These are phyloP conservation scores for Geotrichum histeridarum DNA, from an alignment of 1,139 yeast genomes.

Conservation along the genomic window DNA sequence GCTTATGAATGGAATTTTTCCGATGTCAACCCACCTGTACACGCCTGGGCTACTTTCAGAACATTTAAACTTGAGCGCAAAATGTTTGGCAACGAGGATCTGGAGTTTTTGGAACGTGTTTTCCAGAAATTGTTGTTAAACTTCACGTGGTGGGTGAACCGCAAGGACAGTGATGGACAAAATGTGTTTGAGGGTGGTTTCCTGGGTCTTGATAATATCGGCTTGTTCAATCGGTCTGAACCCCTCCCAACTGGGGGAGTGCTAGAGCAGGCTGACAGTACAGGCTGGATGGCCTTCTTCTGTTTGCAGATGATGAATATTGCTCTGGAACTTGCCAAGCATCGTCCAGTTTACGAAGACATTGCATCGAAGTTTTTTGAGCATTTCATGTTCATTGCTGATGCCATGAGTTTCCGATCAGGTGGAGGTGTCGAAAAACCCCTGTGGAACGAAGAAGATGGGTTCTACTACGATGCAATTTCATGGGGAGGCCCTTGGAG, in stretches of 20 bases:
- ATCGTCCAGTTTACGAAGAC: conserved; percentile 84
- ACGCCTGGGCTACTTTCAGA: conserved; percentile 94
- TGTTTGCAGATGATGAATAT: conserved; percentile 88
- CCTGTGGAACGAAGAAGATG: conserved; percentile 86
- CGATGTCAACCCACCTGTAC: conserved; percentile 96
- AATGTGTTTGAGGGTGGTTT: conserved; percentile 95
- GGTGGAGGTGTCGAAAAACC: conserved; percentile 53
- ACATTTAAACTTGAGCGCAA: conserved; percentile 86
- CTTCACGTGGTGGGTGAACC: conserved; percentile 98
- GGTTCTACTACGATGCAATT: conserved; percentile 89
- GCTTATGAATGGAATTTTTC: conserved; percentile 97
- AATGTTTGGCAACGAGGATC: conserved; percentile 75
- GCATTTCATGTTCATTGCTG: conserved; percentile 87
- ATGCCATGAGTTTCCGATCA: conserved; percentile 80
- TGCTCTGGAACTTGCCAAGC: conserved; percentile 83
- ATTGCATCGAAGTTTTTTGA: conserved; percentile 94
- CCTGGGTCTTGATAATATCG: conserved; percentile 89
- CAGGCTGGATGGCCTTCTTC: conserved; percentile 98
- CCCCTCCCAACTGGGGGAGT: conserved; percentile 92
- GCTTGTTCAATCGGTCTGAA: conserved; percentile 89
- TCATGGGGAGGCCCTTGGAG: conserved; percentile 72
- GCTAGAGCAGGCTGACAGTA: conserved; percentile 91
- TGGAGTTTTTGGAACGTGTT: conserved; percentile 81
- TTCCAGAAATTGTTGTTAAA: conserved; percentile 86
- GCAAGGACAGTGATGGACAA: conserved; percentile 84